Evolutionary conservation across 805 yeast species (phyloP), one percentile per base, ranked within the genome.

Genomic region (Sugiyamaella qingdaonensis): DNA sequence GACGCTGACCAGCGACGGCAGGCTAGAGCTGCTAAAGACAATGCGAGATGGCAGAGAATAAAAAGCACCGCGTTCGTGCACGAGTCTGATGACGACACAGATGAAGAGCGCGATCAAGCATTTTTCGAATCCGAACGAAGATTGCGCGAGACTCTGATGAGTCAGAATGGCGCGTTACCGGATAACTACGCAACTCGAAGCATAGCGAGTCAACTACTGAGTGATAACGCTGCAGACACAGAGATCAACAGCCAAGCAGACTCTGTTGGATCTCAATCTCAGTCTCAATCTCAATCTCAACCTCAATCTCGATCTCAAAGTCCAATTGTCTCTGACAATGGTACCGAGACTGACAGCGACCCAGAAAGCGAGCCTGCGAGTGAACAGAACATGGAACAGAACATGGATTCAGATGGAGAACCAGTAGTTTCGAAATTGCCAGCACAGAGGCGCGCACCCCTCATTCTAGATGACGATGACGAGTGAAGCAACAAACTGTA

Each of bases 41-140:
- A 51, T 13, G 55, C 51, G 27, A 52, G 46, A 43, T 49, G 37
- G 18, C 29, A 45, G 48, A 47, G 48, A 42, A 36, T 59, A 48
- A 73, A 77, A 43, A 84, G 89, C 1, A 68, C 83, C 2, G 82
- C 78, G 52, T 78, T 68, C 58, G 77, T 85, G 45, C 72, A 72
- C 48, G 84, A 78, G 49, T 81, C 87, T 1, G 89, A 84, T 62
- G 87, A 83, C 60, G 83, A 77, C 10, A 73, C 79, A 4, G 88
- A 83, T 60, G 80, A 74, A 11, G 88, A 81, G 46, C 72, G 73
- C 39, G 80, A 76, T 49, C 63, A 61, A 2, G 73, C 60, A 31
- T 85, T 85, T 62, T 85, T 78, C 62, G 81, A 68, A 42, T 74
- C 79, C 54, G 91, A 85, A 60, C 72, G 73, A 52, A 66, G 70